Evolutionary conservation across 495 filamentous ascomycete species (phyloP).

Genomic region (Xylaria bambusicola): DNA sequence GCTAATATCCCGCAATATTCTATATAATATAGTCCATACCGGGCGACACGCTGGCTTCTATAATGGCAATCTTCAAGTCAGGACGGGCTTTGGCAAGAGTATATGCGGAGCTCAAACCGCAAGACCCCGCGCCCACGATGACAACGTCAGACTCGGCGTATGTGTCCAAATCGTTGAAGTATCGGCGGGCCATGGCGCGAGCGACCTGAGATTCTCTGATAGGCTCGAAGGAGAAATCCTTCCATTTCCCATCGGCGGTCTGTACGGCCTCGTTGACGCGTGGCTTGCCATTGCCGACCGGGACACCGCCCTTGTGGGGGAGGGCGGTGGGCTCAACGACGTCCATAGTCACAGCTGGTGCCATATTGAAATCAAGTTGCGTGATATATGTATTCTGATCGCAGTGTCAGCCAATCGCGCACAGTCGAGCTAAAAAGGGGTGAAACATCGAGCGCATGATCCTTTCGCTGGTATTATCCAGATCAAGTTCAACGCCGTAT

Average conservation of each 20-base stretch:
- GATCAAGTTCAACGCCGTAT: slow-evolving; percentile 97
- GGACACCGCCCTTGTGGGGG: slow-evolving; percentile 38
- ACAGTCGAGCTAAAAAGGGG: slow-evolving; percentile 38
- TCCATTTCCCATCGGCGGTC: slow-evolving; percentile 71
- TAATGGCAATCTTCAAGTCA: slow-evolving; percentile 87
- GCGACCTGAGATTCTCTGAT: slow-evolving; percentile 90
- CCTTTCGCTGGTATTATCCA: slow-evolving; percentile 99
- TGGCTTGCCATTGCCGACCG: slow-evolving; percentile 34
- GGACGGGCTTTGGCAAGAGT: slow-evolving; percentile 80
- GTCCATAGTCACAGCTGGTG: slow-evolving; percentile 63
- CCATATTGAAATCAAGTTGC: slow-evolving; percentile 56
- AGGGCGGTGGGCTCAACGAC: slow-evolving; percentile 32
- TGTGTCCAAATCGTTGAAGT: slow-evolving; percentile 84
- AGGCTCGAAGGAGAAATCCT: slow-evolving; percentile 75
- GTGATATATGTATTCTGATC: slow-evolving; percentile 41
- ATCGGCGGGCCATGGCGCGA: slow-evolving; percentile 88
- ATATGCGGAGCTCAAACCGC: slow-evolving; percentile 81
- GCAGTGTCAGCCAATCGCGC: slow-evolving; percentile 24
- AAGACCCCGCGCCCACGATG: slow-evolving; percentile 86
- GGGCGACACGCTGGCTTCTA: slow-evolving; percentile 83
- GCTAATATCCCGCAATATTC: not conserved
- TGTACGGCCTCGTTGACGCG: slow-evolving; percentile 30
- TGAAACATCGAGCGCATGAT: slow-evolving; percentile 66
- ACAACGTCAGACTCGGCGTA: slow-evolving; percentile 92
- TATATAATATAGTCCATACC: slow-evolving; percentile 39